Percentiles rank a stretch among this genome's conserved stretches.
These are phyloP conservation scores for Coniferiporia sulphurascens DNA, from an alignment of 1,284 basidiomycete genomes.

Conservation along the genomic window DNA sequence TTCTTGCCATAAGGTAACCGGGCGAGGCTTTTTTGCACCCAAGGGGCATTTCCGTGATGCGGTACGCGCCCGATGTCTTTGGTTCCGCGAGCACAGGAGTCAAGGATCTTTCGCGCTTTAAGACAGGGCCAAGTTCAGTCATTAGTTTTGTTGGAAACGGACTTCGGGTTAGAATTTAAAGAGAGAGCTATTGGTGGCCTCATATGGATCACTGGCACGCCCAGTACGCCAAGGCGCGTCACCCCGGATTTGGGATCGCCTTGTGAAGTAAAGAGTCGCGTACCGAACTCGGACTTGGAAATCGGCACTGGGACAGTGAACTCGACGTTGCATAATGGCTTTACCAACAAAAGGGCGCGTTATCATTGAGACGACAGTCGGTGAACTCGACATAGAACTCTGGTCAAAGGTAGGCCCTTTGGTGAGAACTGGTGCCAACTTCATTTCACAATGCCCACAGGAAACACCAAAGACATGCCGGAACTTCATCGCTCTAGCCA, in stretches of 20 bases:
- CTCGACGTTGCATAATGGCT: slow-evolving; percentile 44
- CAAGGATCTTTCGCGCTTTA: slow-evolving; percentile 15
- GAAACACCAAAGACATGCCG: slow-evolving; percentile 92
- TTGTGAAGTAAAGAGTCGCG: background rate
- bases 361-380: slow-evolving; percentile 85
- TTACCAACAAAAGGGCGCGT: slow-evolving; percentile 83
- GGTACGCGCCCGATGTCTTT: slow-evolving; percentile 5
- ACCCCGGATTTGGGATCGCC: background rate
- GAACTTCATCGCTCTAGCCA: slow-evolving; percentile 85
- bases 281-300: background rate
- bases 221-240: background rate
- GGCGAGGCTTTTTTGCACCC: background rate
- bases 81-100: slow-evolving; percentile 2
- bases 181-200: background rate
- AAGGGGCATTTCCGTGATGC: slow-evolving; percentile 7
- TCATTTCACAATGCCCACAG: slow-evolving; percentile 31
- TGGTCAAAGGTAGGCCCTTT: slow-evolving; percentile 73
- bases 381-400: slow-evolving; percentile 91
- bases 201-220: background rate
- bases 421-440: background rate
- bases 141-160: background rate
- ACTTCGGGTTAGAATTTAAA: background rate
- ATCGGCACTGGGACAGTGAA: background rate
- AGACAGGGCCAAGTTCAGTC: background rate
- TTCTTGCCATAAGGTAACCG: background rate